A percentile compares a stretch with the other conserved stretches of the same genome.
These are phyloP conservation scores for Mollisia scopiformis DNA, from an alignment of 2,329 filamentous ascomycete genomes.

Conservation along the genomic window DNA sequence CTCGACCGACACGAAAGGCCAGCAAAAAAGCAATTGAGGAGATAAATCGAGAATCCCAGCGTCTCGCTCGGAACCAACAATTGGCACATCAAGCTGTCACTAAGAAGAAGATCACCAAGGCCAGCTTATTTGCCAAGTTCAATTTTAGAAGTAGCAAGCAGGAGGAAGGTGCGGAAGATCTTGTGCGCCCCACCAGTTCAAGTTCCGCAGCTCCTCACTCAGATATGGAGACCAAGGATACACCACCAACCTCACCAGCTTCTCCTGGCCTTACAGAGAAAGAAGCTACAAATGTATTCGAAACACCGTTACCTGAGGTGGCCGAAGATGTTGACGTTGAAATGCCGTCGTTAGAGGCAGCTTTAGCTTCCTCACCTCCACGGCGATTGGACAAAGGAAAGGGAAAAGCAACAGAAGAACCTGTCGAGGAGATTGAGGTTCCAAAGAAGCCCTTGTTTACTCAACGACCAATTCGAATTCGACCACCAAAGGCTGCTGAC, in stretches of 20 bases:
- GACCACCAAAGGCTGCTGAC: constrained; percentile 42
- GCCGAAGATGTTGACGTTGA: constrained; percentile 12
- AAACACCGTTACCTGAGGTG: background rate
- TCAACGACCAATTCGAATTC: constrained; percentile 42
- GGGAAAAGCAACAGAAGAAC: constrained; percentile 58
- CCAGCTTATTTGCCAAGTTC: constrained; percentile 81
- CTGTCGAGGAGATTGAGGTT: constrained; percentile 31
- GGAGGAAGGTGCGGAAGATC: constrained; percentile 34
- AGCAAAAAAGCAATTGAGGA: constrained; percentile 95
- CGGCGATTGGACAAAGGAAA: constrained; percentile 59
- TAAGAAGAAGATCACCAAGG: constrained; percentile 87
- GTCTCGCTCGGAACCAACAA: constrained; percentile 87
- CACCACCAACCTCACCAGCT: constrained; percentile 74
- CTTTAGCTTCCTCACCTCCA: constrained; percentile 20
- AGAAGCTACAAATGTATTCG: constrained; percentile 2
- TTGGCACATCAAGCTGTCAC: constrained; percentile 87
- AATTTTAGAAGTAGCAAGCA: constrained; percentile 61
- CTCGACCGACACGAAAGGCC: constrained; percentile 77
- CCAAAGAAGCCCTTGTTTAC: constrained; percentile 26
- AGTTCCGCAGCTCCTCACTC: constrained; percentile 50
- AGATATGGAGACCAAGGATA: constrained; percentile 59
- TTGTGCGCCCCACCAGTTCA: constrained; percentile 53
- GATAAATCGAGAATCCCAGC: constrained; percentile 93
- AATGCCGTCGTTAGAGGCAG: constrained; percentile 25
- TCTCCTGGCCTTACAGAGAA: constrained; percentile 37